phyloP scores from a whole-genome alignment of 164 flowering plant species.

The Dillenia suffruticosa region DNA sequence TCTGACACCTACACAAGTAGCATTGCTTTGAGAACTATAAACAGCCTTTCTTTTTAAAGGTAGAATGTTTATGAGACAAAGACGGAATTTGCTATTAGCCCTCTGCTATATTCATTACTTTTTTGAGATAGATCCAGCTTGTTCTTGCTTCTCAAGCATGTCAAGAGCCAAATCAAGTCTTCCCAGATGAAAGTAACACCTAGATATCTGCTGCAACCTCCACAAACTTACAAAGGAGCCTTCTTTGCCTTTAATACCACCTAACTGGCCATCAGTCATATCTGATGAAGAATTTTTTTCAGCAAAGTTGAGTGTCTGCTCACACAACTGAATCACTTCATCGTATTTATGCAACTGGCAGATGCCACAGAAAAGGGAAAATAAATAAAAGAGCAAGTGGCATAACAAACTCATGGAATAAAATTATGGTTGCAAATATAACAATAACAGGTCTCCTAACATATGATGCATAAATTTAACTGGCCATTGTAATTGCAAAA shows the following conservation, averaged over 20 bases:
- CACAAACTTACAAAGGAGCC: constrained; percentile 37
- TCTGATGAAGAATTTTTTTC: constrained; percentile 41
- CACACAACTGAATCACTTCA: constrained; percentile 74
- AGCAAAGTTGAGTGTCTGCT: constrained; percentile 63
- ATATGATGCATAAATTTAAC: too few relatives aligned
- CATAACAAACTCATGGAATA: too few relatives aligned
- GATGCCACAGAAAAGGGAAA: constrained; percentile 8
- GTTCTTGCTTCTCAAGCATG: constrained; percentile 53
- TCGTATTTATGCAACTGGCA: constrained; percentile 66
- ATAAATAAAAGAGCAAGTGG: too few relatives aligned
- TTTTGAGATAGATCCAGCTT: constrained; percentile 21
- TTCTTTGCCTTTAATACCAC: constrained; percentile 22
- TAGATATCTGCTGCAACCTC: constrained; percentile 58
- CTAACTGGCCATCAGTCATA: constrained; percentile 10
- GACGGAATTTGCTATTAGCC: neutral
- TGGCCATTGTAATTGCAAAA: too few relatives aligned
- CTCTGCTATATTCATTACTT: constrained; percentile 25
- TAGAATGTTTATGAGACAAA: constrained; percentile 1
- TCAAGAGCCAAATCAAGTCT: constrained; percentile 78
- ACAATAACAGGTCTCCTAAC: too few relatives aligned
- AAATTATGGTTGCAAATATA: too few relatives aligned
- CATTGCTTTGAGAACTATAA: constrained; percentile 8
- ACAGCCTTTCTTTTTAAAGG: neutral
- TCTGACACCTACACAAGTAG: constrained; percentile 28
- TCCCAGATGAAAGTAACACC: constrained; percentile 70